Base-by-base conservation (phyloP, 2,329 filamentous ascomycete genomes). In the Cryphonectria japonica region DNA sequence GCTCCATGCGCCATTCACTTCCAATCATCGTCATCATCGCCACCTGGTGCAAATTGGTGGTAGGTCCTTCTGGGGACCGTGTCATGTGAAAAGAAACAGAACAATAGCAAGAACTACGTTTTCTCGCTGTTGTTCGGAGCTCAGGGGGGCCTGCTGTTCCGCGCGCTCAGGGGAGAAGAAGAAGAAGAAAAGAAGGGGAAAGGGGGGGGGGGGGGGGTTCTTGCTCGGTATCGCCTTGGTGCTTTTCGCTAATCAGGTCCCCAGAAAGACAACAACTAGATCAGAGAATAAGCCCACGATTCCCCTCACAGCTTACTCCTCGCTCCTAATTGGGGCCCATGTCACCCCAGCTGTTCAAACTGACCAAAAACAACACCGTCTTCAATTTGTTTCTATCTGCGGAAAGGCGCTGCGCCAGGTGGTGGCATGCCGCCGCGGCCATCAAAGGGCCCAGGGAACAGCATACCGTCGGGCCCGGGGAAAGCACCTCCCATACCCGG, bases 401-500 rank as follows among this genome's bases (percentile, higher is more conserved):
- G 70, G 70, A 72, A 73, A 11, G 72, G 67, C 22, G 70, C 72
- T 1, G 67, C 78, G 43, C 84, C 84, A 22, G 85, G 83, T 39
- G 86, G 86, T 67, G 76, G 76, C 76, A 78, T 77, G 8, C 77
- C 76, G 14, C 77, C 71, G 8, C 72, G 76, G 4, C 82, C 85
- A 75, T 90, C 88, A 75, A 87, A 90, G 2, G 83, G 84, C 7
- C 78, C 78, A 7, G 83, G 84, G 72, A 86, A 88, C 0, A 80
- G 80, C 72, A 86, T 80, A 3, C 80, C 81, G 8, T 87, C 86
- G 0, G 83, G 85, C 19, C 87, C 87, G 73, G 86, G 87, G 76
- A 89, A 90, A 16, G 85, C 86, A 62, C 82, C 84, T 77, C 89
- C 85, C 71, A 72, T 72, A 14, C 84, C 86, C 1, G 86, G 86